A percentile compares a stretch with the other conserved stretches of the same genome.
Conservation (phyloP, 2,329 filamentous ascomycete genomes). For the Cordyceps pruinosa region DNA sequence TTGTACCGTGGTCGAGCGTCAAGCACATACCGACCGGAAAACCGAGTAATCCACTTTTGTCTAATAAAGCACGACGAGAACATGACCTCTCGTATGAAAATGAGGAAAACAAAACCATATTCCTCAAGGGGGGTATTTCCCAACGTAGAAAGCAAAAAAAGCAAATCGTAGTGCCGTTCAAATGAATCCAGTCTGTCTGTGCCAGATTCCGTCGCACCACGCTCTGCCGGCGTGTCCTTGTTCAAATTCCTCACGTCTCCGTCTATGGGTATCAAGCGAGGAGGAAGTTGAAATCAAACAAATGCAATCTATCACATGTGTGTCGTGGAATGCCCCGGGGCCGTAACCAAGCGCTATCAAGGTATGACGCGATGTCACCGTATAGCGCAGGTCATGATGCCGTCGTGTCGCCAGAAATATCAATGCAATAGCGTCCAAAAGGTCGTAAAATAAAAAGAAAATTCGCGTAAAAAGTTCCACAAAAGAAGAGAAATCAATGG, state of each 20-base stretch:
- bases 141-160: conserved; percentile 28
- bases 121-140: conserved; percentile 27
- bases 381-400: conserved; percentile 34
- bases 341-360: conserved; percentile 28
- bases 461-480: neutral
- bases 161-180: conserved; percentile 26
- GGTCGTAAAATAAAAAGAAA: conserved; percentile 10
- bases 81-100: conserved; percentile 39
- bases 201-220: conserved; percentile 30
- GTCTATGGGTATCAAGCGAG: conserved; percentile 40
- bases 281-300: conserved; percentile 37
- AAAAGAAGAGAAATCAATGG: conserved; percentile 20
- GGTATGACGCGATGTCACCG: conserved; percentile 26
- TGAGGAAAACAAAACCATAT: conserved; percentile 26
- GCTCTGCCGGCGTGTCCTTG: conserved; percentile 28
- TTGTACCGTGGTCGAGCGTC: conserved; percentile 24
- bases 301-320: conserved; percentile 39
- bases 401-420: conserved; percentile 30
- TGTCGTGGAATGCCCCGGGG: conserved; percentile 33
- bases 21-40: conserved; percentile 41
- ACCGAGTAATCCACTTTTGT: conserved; percentile 62
- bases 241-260: conserved; percentile 33
- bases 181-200: conserved; percentile 25
- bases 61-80: conserved; percentile 46
- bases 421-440: conserved; percentile 23